Conservation (phyloP, 2,329 filamentous ascomycete genomes). For the Colletotrichum karsti region DNA sequence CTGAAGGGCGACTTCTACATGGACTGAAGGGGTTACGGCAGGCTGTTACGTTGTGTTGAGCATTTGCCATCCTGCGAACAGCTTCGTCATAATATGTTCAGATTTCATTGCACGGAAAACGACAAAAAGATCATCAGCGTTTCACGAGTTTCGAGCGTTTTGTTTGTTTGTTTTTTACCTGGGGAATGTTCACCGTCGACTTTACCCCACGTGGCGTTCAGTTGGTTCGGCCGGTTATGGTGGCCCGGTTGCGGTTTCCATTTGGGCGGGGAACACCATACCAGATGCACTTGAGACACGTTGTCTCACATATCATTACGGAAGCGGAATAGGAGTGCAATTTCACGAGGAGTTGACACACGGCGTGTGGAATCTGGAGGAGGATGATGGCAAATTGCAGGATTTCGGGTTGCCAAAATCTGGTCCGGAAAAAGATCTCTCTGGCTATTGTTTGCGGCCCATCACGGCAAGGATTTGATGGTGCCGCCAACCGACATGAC, state of each 20-base stretch:
- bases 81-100: not conserved
- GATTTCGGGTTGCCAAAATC: constrained; percentile 3
- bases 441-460: constrained; percentile 17
- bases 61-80: not conserved
- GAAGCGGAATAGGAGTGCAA: constrained; percentile 21
- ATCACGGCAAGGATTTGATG: not conserved
- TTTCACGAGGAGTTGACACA: constrained; percentile 20
- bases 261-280: constrained; percentile 1
- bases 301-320: constrained; percentile 19
- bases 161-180: constrained; percentile 1
- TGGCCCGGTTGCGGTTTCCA: constrained; percentile 15
- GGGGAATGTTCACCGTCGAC: constrained; percentile 2
- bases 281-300: constrained; percentile 18
- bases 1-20: constrained; percentile 98
- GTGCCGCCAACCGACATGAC: not conserved
- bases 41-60: not conserved
- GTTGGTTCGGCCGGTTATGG: not conserved
- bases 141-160: constrained; percentile 7
- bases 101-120: not conserved
- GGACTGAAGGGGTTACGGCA: constrained; percentile 68
- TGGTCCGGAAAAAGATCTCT: constrained; percentile 16
- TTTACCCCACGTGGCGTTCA: constrained; percentile 19
- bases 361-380: not conserved
- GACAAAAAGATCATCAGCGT: constrained; percentile 19
- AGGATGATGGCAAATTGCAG: constrained; percentile 22